A percentile compares a stretch with the other conserved stretches of the same genome.
These are phyloP conservation scores for Fonsecaea pedrosoi DNA, from an alignment of 2,329 filamentous ascomycete species.

Conservation along the genomic window DNA sequence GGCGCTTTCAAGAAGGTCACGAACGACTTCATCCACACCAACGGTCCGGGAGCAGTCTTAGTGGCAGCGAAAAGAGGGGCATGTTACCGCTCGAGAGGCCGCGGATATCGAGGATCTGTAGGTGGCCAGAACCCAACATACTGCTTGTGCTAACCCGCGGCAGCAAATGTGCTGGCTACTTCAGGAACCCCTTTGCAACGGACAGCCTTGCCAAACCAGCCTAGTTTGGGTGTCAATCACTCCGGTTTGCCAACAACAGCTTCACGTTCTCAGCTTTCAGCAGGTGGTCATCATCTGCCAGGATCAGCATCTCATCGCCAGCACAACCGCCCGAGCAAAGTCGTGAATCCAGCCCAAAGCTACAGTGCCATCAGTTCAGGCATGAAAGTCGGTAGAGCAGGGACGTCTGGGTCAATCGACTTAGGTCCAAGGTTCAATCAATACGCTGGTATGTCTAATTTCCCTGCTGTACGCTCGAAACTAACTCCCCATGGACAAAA, in stretches of 20 bases:
- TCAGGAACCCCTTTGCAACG: conserved; percentile 26
- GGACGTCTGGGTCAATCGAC: conserved; percentile 17
- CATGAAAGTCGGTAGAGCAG: conserved; percentile 19
- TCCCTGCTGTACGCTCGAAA: background rate
- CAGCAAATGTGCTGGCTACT: conserved; percentile 13
- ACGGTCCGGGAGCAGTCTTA: conserved; percentile 29
- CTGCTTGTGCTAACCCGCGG: conserved; percentile 16
- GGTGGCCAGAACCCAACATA: background rate
- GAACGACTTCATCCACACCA: conserved; percentile 50
- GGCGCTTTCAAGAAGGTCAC: conserved; percentile 41
- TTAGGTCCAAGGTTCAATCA: conserved; percentile 14
- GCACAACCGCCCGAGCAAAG: conserved; percentile 11
- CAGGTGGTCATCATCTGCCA: conserved; percentile 4
- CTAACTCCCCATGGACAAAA: conserved; percentile 6
- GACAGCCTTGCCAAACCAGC: conserved; percentile 19
- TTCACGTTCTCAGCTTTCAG: conserved; percentile 11
- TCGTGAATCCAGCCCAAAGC: conserved; percentile 9
- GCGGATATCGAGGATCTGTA: conserved; percentile 19
- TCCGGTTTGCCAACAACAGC: conserved; percentile 24
- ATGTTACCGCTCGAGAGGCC: conserved; percentile 22
- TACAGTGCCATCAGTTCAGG: conserved; percentile 15
- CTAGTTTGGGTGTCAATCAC: conserved; percentile 20
- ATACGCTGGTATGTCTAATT: conserved; percentile 11
- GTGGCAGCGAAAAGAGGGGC: conserved; percentile 15
- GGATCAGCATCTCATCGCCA: conserved; percentile 20